A percentile compares a stretch with the other conserved stretches of the same genome.
These are phyloP conservation scores for Boletus reticuloceps DNA, from an alignment of 768 basidiomycete genomes.

Conservation along the genomic window DNA sequence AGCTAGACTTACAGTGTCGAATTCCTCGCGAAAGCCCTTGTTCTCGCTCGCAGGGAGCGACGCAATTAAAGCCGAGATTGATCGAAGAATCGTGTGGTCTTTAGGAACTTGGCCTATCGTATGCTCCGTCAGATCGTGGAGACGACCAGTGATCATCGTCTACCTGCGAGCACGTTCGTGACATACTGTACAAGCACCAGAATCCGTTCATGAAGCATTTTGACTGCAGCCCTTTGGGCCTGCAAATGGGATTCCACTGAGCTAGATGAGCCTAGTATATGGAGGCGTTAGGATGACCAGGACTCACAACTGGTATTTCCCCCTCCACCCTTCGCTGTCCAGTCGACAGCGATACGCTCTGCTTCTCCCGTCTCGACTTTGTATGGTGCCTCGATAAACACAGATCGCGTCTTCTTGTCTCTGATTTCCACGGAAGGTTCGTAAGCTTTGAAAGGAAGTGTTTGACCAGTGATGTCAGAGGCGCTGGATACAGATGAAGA, in stretches of 20 bases:
- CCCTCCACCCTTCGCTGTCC: slow-evolving; percentile 84
- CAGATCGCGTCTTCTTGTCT: slow-evolving; percentile 70
- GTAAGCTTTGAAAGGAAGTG: slow-evolving; percentile 90
- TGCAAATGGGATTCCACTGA: slow-evolving; percentile 88
- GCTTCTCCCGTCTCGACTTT: slow-evolving; percentile 97
- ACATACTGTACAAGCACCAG: slow-evolving; percentile 86
- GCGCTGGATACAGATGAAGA: slow-evolving; percentile 42
- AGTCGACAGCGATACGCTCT: slow-evolving; percentile 97
- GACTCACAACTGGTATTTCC: slow-evolving; percentile 76
- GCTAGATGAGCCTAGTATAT: slow-evolving; percentile 1
- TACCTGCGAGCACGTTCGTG: slow-evolving; percentile 69
- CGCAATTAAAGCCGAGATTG: slow-evolving; percentile 82
- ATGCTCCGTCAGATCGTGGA: background rate
- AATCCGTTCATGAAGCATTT: slow-evolving; percentile 95
- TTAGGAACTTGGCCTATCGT: slow-evolving; percentile 62
- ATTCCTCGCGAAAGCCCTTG: slow-evolving; percentile 81
- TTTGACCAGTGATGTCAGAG: slow-evolving; percentile 59
- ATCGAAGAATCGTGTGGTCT: slow-evolving; percentile 80
- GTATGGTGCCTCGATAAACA: slow-evolving; percentile 83
- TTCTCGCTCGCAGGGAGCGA: slow-evolving; percentile 87
- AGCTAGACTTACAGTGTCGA: slow-evolving; percentile 63
- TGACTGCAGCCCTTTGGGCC: slow-evolving; percentile 90
- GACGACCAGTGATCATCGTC: slow-evolving; percentile 13
- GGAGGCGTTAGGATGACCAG: background rate
- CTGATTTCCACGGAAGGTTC: slow-evolving; percentile 87